phyloP scores from a whole-genome alignment of 805 yeast species.

The Blastobotrys peoriensis region DNA sequence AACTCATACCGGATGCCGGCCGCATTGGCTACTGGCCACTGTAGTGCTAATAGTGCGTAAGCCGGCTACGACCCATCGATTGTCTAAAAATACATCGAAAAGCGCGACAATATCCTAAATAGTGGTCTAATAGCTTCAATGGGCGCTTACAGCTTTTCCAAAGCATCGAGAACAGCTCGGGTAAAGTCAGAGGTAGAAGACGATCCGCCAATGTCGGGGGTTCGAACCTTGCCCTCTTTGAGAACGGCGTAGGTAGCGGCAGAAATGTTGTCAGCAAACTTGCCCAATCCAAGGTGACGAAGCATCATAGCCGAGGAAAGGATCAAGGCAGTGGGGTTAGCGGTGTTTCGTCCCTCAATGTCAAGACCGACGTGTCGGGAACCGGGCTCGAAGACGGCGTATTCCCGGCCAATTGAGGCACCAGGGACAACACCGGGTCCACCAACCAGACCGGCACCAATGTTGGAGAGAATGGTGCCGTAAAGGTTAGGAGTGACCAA shows the following conservation, averaged over 20 bases:
- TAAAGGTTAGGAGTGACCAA: conserved; percentile 96
- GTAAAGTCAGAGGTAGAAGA: conserved; percentile 92
- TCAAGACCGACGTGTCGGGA: conserved; percentile 99
- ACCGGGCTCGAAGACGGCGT: conserved; percentile 98
- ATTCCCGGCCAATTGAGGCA: conserved; percentile 95
- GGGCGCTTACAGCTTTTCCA: conserved; percentile 34
- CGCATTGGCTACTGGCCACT: too few relatives aligned
- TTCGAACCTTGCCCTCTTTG: conserved; percentile 78
- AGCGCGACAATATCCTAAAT: too few relatives aligned
- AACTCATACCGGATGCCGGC: too few relatives aligned
- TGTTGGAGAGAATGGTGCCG: conserved; percentile 95
- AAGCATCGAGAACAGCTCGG: conserved; percentile 74
- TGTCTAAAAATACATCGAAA: too few relatives aligned
- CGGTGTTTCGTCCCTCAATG: conserved; percentile 88
- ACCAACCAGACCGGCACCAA: conserved; percentile 96
- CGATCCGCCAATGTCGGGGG: conserved; percentile 88
- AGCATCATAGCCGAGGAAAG: conserved; percentile 85
- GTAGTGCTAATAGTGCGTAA: too few relatives aligned
- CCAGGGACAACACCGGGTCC: conserved; percentile 99
- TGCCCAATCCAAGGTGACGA: conserved; percentile 89
- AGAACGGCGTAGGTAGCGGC: conserved; percentile 85
- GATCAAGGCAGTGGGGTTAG: conserved; percentile 98
- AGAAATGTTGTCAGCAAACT: conserved; percentile 78
- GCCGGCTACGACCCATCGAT: too few relatives aligned
- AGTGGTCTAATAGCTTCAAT: too few relatives aligned